phyloP scores from a whole-genome alignment of 805 yeast species.

The Lipomyces lipofer region DNA sequence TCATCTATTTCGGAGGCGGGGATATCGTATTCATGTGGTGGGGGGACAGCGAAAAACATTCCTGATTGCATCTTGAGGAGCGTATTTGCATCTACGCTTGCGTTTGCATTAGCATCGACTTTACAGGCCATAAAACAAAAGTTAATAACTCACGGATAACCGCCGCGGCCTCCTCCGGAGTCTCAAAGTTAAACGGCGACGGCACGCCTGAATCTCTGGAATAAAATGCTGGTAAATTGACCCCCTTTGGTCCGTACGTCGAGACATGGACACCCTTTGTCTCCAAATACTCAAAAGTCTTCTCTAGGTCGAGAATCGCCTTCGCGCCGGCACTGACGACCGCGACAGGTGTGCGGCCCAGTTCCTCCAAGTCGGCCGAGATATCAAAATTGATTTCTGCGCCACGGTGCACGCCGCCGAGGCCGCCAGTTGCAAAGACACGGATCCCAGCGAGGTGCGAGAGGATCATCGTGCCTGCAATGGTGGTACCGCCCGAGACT shows the following conservation, averaged over 20 bases:
- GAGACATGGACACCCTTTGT: slow-evolving; percentile 88
- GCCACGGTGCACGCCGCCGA: slow-evolving; percentile 87
- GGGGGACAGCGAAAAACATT: slow-evolving; percentile 76
- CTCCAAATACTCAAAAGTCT: slow-evolving; percentile 83
- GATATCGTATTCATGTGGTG: slow-evolving; percentile 65
- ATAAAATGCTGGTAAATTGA: slow-evolving; percentile 78
- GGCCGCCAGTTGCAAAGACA: slow-evolving; percentile 90
- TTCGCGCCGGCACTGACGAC: slow-evolving; percentile 95
- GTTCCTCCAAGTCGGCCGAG: slow-evolving; percentile 83
- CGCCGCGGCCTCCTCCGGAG: slow-evolving; percentile 60
- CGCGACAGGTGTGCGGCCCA: slow-evolving; percentile 77
- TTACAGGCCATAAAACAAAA: background rate
- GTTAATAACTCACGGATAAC: slow-evolving; percentile 48
- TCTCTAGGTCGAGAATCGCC: slow-evolving; percentile 73
- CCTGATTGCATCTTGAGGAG: slow-evolving; percentile 63
- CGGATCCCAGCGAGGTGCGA: slow-evolving; percentile 73
- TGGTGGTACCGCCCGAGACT: slow-evolving; percentile 87
- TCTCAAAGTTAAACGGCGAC: slow-evolving; percentile 66
- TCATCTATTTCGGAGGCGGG: slow-evolving; percentile 51
- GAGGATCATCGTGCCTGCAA: slow-evolving; percentile 83
- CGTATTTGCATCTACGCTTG: slow-evolving; percentile 42
- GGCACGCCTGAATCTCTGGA: slow-evolving; percentile 69
- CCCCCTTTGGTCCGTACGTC: slow-evolving; percentile 57
- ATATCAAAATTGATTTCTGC: slow-evolving; percentile 76
- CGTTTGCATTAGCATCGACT: background rate